These are phyloP conservation scores for Wickerhamomyces rabaulensis DNA, from an alignment of 805 yeast genomes.

Conservation along the genomic window DNA sequence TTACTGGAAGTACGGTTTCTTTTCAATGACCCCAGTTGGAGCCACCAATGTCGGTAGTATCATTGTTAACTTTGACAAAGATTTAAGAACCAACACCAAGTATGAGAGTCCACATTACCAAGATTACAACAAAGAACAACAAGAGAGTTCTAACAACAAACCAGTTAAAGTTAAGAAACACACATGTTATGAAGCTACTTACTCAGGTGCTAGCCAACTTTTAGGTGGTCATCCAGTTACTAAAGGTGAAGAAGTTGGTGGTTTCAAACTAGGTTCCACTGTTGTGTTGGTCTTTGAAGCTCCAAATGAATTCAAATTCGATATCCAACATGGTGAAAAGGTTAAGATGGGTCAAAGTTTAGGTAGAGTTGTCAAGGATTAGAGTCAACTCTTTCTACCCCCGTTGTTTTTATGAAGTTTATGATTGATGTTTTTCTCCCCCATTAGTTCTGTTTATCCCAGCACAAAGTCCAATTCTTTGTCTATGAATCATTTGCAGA, in stretches of 20 bases:
- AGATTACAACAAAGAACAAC: conserved; percentile 13
- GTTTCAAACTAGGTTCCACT: conserved; percentile 92
- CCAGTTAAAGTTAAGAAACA: conserved; percentile 51
- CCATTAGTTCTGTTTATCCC: background rate
- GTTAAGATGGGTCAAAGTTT: conserved; percentile 82
- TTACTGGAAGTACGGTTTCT: conserved; percentile 94
- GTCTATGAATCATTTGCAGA: background rate
- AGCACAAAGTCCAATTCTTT: background rate
- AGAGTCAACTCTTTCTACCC: too few relatives aligned
- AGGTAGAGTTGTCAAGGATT: conserved; percentile 37
- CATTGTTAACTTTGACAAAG: conserved; percentile 85
- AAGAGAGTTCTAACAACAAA: conserved; percentile 2
- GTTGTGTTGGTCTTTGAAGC: conserved; percentile 98
- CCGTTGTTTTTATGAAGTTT: background rate
- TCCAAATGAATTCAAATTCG: conserved; percentile 71
- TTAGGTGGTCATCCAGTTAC: conserved; percentile 84
- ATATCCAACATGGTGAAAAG: conserved; percentile 63
- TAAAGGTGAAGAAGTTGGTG: conserved; percentile 96
- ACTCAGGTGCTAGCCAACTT: conserved; percentile 67
- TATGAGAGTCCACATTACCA: conserved; percentile 40
- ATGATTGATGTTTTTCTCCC: background rate
- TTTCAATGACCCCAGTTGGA: conserved; percentile 98
- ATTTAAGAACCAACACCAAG: conserved; percentile 75
- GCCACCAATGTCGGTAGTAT: conserved; percentile 98
- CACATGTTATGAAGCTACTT: conserved; percentile 92